Evolutionary conservation across 2,329 filamentous ascomycete genomes (phyloP).

Genomic region (Paraconiothyrium brasiliense): DNA sequence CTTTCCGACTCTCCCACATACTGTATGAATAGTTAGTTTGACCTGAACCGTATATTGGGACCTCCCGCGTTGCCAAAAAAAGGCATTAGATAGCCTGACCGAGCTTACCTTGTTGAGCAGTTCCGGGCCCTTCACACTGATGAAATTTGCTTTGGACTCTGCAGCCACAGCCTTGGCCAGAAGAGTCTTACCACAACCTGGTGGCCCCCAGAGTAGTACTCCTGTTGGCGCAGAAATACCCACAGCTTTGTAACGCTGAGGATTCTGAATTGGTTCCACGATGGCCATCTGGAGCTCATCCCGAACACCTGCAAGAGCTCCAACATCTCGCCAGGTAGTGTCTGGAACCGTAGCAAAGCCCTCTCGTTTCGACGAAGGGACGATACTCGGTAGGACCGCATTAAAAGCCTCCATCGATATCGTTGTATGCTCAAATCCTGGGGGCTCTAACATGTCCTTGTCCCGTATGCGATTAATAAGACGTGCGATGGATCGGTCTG

Average conservation of each 20-base stretch:
- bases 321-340: conserved; percentile 92
- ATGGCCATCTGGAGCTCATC: conserved; percentile 85
- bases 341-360: conserved; percentile 94
- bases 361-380: conserved; percentile 86
- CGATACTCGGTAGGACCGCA: conserved; percentile 75
- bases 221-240: conserved; percentile 85
- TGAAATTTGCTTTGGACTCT: conserved; percentile 96
- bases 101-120: conserved; percentile 81
- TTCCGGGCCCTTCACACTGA: conserved; percentile 96
- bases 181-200: conserved; percentile 95
- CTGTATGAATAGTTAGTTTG: conserved; percentile 31
- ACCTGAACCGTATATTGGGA: not conserved
- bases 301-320: conserved; percentile 81
- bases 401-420: conserved; percentile 77
- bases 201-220: conserved; percentile 94
- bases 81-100: not conserved
- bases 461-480: conserved; percentile 62
- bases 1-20: conserved; percentile 97
- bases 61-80: not conserved
- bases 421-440: conserved; percentile 63
- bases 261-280: conserved; percentile 86
- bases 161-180: conserved; percentile 96
- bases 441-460: conserved; percentile 60
- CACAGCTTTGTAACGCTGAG: conserved; percentile 77
- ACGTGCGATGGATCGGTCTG: conserved; percentile 45